Evolutionary conservation across 2,329 filamentous ascomycete species (phyloP).

Genomic region (Penicillium crustosum): DNA sequence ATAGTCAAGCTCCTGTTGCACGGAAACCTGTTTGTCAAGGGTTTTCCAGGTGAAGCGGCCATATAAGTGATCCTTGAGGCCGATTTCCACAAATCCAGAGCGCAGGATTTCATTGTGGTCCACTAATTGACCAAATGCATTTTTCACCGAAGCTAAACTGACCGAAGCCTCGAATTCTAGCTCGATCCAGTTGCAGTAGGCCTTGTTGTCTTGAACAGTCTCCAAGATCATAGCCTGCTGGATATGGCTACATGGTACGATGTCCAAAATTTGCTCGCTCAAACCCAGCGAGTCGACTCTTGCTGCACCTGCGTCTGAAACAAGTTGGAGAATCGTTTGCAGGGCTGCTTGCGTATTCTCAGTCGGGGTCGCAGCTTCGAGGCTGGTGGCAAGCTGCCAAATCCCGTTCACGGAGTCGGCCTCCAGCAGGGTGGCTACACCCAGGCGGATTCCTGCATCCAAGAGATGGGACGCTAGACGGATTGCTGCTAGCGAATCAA

Average conservation of each 20-base stretch:
- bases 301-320: conserved; percentile 35
- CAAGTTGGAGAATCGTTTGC: conserved; percentile 20
- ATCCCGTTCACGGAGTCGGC: conserved; percentile 50
- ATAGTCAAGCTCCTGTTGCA: conserved; percentile 43
- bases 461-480: conserved; percentile 65
- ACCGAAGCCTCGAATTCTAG: conserved; percentile 53
- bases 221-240: conserved; percentile 81
- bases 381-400: conserved; percentile 30
- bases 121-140: conserved; percentile 54
- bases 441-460: conserved; percentile 54
- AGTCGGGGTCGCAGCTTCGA: conserved; percentile 17
- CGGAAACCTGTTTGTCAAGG: conserved; percentile 48
- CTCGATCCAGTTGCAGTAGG: conserved; percentile 78
- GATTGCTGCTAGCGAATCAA: conserved; percentile 68
- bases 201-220: conserved; percentile 57
- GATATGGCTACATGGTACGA: conserved; percentile 66
- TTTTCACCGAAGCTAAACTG: conserved; percentile 42
- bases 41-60: conserved; percentile 64
- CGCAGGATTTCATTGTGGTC: conserved; percentile 66
- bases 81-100: conserved; percentile 66
- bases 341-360: conserved; percentile 18
- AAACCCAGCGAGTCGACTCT: conserved; percentile 43
- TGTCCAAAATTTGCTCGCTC: conserved; percentile 31
- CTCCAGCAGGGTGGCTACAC: conserved; percentile 62
- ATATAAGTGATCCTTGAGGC: conserved; percentile 49